phyloP scores from a whole-genome alignment of 2,329 filamentous ascomycete genomes.

The Aspergillus melleus region DNA sequence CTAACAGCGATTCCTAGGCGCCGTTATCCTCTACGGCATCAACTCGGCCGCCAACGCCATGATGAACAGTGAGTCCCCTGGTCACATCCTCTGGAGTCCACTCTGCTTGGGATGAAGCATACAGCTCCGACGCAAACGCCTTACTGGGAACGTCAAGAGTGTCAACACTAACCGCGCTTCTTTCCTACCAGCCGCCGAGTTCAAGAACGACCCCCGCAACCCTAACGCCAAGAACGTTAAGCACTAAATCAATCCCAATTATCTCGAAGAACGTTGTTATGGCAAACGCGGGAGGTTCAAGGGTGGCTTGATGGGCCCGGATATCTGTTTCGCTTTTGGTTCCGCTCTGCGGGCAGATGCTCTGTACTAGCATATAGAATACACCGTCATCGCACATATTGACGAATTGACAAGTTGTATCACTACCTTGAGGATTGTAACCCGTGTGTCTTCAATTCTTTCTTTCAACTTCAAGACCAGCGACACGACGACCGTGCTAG shows the following conservation, averaged over 20 bases:
- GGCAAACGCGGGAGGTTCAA: slow-evolving; percentile 16
- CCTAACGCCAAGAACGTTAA: slow-evolving; percentile 42
- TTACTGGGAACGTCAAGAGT: background rate
- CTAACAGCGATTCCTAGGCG: slow-evolving; percentile 55
- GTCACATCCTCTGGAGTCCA: background rate
- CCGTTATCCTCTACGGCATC: slow-evolving; percentile 86
- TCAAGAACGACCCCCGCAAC: slow-evolving; percentile 95
- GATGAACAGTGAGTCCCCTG: slow-evolving; percentile 67
- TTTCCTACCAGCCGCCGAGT: slow-evolving; percentile 72
- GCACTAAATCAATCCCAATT: slow-evolving; percentile 33
- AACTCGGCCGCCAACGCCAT: slow-evolving; percentile 78
- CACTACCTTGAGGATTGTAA: slow-evolving; percentile 23
- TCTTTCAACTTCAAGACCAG: background rate
- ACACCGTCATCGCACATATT: slow-evolving; percentile 33
- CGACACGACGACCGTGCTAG: background rate
- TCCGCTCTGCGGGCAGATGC: slow-evolving; percentile 30
- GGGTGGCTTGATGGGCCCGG: slow-evolving; percentile 19
- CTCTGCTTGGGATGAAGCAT: background rate
- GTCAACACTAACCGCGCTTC: slow-evolving; percentile 20
- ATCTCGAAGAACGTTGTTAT: slow-evolving; percentile 19
- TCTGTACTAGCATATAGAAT: slow-evolving; percentile 44
- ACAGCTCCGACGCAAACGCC: background rate
- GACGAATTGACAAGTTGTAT: slow-evolving; percentile 43
- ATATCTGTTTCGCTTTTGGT: slow-evolving; percentile 24
- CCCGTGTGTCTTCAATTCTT: background rate